Evolutionary conservation across 352 stramenopile genomes (phyloP).

Genomic region (Globisporangium carolinianum): DNA sequence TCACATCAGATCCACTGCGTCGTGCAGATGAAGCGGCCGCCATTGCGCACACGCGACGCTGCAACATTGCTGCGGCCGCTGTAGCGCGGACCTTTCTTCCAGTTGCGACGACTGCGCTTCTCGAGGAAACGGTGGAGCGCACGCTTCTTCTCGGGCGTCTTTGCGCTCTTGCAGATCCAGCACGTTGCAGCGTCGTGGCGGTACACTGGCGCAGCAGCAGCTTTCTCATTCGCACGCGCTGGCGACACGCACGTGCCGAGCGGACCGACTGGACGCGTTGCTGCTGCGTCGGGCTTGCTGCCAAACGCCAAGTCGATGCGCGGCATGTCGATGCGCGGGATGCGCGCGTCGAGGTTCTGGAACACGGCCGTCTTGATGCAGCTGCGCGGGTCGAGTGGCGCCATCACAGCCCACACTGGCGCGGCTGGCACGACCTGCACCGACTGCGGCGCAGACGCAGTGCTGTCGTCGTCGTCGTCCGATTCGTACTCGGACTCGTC

Average conservation of each 20-base stretch:
- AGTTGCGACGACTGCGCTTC: slow-evolving; percentile 78
- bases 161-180: slow-evolving; percentile 86
- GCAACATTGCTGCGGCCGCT: slow-evolving; percentile 71
- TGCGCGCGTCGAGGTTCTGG: slow-evolving; percentile 70
- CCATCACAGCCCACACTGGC: slow-evolving; percentile 42
- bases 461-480: slow-evolving; percentile 16
- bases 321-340: slow-evolving; percentile 55
- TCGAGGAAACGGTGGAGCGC: slow-evolving; percentile 77
- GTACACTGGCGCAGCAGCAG: slow-evolving; percentile 27
- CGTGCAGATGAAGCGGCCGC: slow-evolving; percentile 76
- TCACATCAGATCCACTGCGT: slow-evolving; percentile 65
- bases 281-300: slow-evolving; percentile 13
- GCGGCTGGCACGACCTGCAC: slow-evolving; percentile 42
- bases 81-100: slow-evolving; percentile 79
- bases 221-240: slow-evolving; percentile 43
- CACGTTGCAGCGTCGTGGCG: slow-evolving; percentile 65
- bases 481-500: slow-evolving; percentile 23
- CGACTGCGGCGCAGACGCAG: slow-evolving; percentile 8
- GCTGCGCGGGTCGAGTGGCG: slow-evolving; percentile 65
- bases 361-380: slow-evolving; percentile 75
- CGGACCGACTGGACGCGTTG: slow-evolving; percentile 1
- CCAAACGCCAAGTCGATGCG: slow-evolving; percentile 62
- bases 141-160: slow-evolving; percentile 75
- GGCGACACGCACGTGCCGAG: slow-evolving; percentile 28
- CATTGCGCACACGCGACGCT: slow-evolving; percentile 72